Percentiles rank a stretch among this genome's conserved stretches.
phyloP scores from a whole-genome alignment of 2,329 filamentous ascomycete genomes.

The Aschersonia sp. region DNA sequence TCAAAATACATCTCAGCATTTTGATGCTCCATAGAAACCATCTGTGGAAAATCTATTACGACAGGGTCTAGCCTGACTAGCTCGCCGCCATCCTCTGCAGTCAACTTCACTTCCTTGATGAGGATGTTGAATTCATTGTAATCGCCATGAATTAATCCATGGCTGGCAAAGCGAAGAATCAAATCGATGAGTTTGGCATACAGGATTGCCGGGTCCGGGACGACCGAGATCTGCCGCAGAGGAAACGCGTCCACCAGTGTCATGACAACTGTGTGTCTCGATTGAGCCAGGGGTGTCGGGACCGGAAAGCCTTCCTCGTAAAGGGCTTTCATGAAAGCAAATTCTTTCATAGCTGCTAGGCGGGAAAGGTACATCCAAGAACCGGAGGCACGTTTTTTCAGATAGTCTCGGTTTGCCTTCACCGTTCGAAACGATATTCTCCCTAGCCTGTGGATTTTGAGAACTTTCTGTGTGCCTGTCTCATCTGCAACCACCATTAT shows the following conservation, averaged over 20 bases:
- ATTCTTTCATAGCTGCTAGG: conserved; percentile 87
- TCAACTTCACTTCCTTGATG: conserved; percentile 56
- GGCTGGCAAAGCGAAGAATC: conserved; percentile 68
- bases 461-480: conserved; percentile 59
- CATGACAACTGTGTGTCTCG: conserved; percentile 94
- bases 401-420: conserved; percentile 90
- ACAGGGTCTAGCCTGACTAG: conserved; percentile 53
- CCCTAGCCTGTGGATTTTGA: conserved; percentile 92
- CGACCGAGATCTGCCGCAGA: conserved; percentile 69
- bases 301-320: conserved; percentile 76
- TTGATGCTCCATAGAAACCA: conserved; percentile 85
- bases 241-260: conserved; percentile 83
- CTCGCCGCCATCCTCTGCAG: conserved; percentile 25
- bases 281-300: conserved; percentile 76
- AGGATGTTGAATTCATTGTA: conserved; percentile 99
- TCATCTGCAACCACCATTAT: conserved; percentile 86
- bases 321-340: conserved; percentile 82
- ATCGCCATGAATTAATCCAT: conserved; percentile 91
- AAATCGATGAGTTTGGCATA: conserved; percentile 86
- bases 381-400: conserved; percentile 62
- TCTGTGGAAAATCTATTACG: conserved; percentile 95
- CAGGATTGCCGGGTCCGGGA: conserved; percentile 70
- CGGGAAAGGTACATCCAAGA: conserved; percentile 98
- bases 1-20: conserved; percentile 98
- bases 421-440: conserved; percentile 95